Evolutionary conservation across 1,139 yeast species (phyloP).

Genomic region (Protomyces lactucae-debilis): DNA sequence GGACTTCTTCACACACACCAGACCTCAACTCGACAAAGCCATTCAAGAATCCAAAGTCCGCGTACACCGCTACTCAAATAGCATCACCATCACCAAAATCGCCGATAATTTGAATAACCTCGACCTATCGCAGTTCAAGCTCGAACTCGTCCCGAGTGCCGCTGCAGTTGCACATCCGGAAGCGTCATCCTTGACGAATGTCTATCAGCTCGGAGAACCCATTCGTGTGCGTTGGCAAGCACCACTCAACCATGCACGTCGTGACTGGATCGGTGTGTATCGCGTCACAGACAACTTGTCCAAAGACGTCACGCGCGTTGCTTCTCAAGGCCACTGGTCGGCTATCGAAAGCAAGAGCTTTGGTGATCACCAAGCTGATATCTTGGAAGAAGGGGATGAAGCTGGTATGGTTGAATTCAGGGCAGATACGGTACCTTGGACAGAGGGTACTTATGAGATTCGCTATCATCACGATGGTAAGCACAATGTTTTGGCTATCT

Average conservation of each 20-base stretch:
- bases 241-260: constrained; percentile 46
- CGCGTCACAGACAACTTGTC: constrained; percentile 59
- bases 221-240: constrained; percentile 55
- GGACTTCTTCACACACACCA: background rate
- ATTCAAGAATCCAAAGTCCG: constrained; percentile 5
- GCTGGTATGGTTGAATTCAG: constrained; percentile 54
- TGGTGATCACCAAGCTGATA: constrained; percentile 35
- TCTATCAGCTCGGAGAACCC: constrained; percentile 49
- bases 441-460: constrained; percentile 69
- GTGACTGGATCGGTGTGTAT: constrained; percentile 80
- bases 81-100: constrained; percentile 8
- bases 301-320: constrained; percentile 54
- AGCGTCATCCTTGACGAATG: constrained; percentile 29
- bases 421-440: constrained; percentile 55
- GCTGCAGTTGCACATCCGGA: background rate
- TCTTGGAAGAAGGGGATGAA: constrained; percentile 35
- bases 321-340: constrained; percentile 70
- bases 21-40: constrained; percentile 16
- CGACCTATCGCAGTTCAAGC: background rate
- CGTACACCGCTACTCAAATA: constrained; percentile 8
- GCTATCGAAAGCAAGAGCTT: constrained; percentile 45
- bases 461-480: constrained; percentile 67
- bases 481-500: constrained; percentile 65
- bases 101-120: background rate
- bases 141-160: background rate